These are phyloP conservation scores for Theobroma cacao DNA, from an alignment of 345 rosid genomes.

Conservation along the genomic window DNA sequence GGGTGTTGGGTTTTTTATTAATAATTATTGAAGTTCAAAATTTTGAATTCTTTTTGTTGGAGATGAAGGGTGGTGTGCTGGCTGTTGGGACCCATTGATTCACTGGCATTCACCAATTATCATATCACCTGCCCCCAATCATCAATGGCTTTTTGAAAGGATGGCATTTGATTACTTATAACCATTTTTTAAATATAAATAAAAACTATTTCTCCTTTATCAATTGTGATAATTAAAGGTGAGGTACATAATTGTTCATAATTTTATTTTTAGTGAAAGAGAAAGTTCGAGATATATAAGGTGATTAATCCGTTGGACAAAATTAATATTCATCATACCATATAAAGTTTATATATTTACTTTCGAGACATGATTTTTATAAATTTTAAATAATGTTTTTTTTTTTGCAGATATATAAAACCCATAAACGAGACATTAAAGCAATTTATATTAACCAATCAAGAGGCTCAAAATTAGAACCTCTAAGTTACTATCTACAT, in stretches of 20 bases:
- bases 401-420: neutral
- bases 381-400: neutral
- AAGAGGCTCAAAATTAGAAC: neutral
- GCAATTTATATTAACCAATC: neutral
- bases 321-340: neutral
- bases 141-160: neutral
- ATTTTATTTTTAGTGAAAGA: neutral
- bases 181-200: neutral
- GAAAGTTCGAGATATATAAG: neutral
- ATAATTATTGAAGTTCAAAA: neutral
- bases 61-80: neutral
- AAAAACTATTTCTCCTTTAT: neutral
- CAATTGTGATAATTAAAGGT: neutral
- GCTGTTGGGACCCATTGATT: slow-evolving; percentile 2
- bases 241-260: neutral
- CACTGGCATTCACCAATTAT: slow-evolving; percentile 6
- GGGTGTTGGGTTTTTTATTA: neutral
- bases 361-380: neutral
- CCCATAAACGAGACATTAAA: neutral
- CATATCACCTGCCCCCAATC: neutral
- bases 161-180: neutral
- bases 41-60: neutral
- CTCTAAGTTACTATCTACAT: neutral
- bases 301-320: neutral
- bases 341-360: too few species aligned